phyloP scores from a whole-genome alignment of 495 filamentous ascomycete species.

The Acidiella bohemica region DNA sequence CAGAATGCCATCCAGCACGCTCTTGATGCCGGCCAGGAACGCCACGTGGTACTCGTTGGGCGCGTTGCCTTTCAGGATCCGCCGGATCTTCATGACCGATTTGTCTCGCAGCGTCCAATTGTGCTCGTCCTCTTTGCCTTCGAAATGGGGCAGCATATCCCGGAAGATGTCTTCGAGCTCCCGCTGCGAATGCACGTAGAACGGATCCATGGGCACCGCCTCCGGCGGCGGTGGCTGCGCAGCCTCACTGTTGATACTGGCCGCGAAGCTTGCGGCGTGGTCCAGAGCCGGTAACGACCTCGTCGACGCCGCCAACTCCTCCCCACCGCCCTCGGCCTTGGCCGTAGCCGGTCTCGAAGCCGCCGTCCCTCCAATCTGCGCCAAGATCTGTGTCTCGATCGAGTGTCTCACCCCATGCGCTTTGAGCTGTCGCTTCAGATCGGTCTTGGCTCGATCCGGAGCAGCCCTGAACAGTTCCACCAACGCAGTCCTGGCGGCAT shows the following conservation, averaged over 20 bases:
- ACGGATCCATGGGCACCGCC: slow-evolving; percentile 59
- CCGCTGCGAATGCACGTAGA: slow-evolving; percentile 63
- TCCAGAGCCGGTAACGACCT: slow-evolving; percentile 20
- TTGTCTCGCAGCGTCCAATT: slow-evolving; percentile 86
- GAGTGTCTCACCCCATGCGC: slow-evolving; percentile 68
- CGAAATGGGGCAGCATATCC: slow-evolving; percentile 67
- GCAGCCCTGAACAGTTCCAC: slow-evolving; percentile 81
- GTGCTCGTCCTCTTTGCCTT: slow-evolving; percentile 76
- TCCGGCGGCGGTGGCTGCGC: slow-evolving; percentile 30
- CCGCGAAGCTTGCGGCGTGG: slow-evolving; percentile 22
- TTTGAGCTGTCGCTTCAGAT: slow-evolving; percentile 70
- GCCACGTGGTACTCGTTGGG: slow-evolving; percentile 57
- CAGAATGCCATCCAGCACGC: slow-evolving; percentile 73
- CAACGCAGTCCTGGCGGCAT: slow-evolving; percentile 64
- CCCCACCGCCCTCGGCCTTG: neutral
- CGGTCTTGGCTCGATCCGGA: slow-evolving; percentile 68
- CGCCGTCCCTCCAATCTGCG: slow-evolving; percentile 36
- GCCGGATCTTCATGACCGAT: slow-evolving; percentile 57
- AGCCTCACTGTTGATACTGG: slow-evolving; percentile 25
- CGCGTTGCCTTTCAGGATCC: slow-evolving; percentile 71
- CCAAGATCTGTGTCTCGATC: slow-evolving; percentile 64
- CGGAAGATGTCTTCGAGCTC: slow-evolving; percentile 75
- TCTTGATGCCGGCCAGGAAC: slow-evolving; percentile 56
- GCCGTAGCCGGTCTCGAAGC: slow-evolving; percentile 34
- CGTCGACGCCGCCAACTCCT: slow-evolving; percentile 22